Evolutionary conservation across 352 stramenopile genomes (phyloP).

Genomic region (Phytophthora constricta): DNA sequence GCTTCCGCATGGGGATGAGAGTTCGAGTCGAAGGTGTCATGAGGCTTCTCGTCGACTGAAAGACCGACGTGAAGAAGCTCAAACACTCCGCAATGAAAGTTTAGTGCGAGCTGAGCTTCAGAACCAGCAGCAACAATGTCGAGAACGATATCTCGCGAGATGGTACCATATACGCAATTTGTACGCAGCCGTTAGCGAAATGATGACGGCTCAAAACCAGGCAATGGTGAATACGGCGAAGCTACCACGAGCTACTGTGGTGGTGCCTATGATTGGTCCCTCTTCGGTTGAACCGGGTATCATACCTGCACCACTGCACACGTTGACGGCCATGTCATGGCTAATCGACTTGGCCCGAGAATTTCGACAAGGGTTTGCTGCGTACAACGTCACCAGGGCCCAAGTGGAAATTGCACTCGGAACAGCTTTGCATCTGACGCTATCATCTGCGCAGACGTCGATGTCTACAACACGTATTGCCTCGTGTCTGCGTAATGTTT

Average conservation of each 20-base stretch:
- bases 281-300: neutral
- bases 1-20: conserved; percentile 2
- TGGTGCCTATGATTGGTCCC: neutral
- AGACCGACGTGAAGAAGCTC: conserved; percentile 44
- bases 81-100: conserved; percentile 23
- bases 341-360: conserved; percentile 41
- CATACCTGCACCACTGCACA: conserved; percentile 16
- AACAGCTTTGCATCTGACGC: conserved; percentile 35
- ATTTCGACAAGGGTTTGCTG: conserved; percentile 34
- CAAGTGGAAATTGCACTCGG: conserved; percentile 52
- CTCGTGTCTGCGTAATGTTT: conserved; percentile 28
- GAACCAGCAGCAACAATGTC: conserved; percentile 43
- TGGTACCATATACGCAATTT: conserved; percentile 57
- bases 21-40: neutral
- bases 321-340: conserved; percentile 36
- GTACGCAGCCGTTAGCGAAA: conserved; percentile 51
- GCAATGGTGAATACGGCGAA: conserved; percentile 4
- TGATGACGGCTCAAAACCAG: conserved; percentile 14
- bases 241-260: neutral
- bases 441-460: neutral
- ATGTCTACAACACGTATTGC: conserved; percentile 15
- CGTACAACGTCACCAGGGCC: conserved; percentile 34
- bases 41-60: conserved; percentile 35
- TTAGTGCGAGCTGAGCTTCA: conserved; percentile 27
- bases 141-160: conserved; percentile 44